Evolutionary conservation across 2,329 filamentous ascomycete genomes (phyloP).

Genomic region (Cryoendolithus antarcticus): DNA sequence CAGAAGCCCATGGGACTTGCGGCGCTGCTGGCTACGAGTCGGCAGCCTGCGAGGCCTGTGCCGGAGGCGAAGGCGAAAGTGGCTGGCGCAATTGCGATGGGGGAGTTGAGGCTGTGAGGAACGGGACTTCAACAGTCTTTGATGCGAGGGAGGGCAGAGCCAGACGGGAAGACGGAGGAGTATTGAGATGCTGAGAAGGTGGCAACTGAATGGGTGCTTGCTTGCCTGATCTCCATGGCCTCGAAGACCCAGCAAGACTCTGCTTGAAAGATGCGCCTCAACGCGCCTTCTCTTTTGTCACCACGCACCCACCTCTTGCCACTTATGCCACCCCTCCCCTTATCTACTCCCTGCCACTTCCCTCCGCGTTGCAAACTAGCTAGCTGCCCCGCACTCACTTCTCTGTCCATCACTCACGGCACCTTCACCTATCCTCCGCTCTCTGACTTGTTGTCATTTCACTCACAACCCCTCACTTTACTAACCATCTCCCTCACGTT

Average conservation of each 20-base stretch:
- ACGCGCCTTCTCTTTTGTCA: no score
- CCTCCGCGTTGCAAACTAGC: no score
- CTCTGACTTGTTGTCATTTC: background rate
- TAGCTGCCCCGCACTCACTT: background rate
- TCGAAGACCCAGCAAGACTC: no score
- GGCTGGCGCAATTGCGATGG: conserved; percentile 1
- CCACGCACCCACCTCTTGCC: no score
- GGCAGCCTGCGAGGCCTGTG: background rate
- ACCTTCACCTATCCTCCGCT: no score
- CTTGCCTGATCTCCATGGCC: no score
- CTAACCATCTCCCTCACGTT: conserved; percentile 14
- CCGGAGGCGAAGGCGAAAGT: background rate
- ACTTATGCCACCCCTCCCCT: no score
- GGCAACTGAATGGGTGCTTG: no score
- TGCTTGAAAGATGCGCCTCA: no score
- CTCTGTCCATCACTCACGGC: background rate
- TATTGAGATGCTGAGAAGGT: no score
- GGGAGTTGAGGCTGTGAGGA: conserved; percentile 3
- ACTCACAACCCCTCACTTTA: conserved; percentile 2
- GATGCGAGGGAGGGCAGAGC: background rate
- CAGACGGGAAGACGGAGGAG: no score
- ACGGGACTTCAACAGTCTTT: conserved; percentile 3
- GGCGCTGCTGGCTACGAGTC: background rate
- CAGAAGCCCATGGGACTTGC: background rate
- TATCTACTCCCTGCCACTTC: no score